These are phyloP conservation scores for Amoebophrya sp. DNA, from an alignment of 169 alveolate genomes.

Conservation along the genomic window DNA sequence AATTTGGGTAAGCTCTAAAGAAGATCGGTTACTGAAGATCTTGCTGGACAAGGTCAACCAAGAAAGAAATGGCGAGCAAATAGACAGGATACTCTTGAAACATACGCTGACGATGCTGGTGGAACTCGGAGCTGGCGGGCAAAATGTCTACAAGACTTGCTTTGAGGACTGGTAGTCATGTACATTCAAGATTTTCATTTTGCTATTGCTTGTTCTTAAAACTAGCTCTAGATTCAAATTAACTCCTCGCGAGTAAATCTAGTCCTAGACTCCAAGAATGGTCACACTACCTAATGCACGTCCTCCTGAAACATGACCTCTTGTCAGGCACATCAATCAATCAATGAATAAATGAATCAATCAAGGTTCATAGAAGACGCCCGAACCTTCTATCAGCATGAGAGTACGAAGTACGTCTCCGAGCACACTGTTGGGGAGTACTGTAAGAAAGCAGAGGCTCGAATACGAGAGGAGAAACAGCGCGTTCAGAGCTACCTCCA, in stretches of 20 bases:
- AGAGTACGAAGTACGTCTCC: neutral
- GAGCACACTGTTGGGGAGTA: neutral
- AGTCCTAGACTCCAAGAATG: no score
- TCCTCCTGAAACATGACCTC: no score
- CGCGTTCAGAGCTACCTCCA: slow-evolving; percentile 26
- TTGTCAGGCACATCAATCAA: no score
- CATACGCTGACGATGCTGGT: slow-evolving; percentile 45
- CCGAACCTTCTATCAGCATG: neutral
- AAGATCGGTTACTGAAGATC: neutral
- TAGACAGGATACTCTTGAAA: slow-evolving; percentile 40
- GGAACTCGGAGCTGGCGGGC: slow-evolving; percentile 17
- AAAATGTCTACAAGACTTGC: no score
- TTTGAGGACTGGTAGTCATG: no score
- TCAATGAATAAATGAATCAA: no score
- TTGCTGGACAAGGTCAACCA: slow-evolving; percentile 42
- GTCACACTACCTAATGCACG: no score
- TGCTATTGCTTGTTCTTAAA: no score
- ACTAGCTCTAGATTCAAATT: no score
- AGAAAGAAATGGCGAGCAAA: slow-evolving; percentile 39
- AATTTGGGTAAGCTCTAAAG: neutral
- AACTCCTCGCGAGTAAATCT: no score
- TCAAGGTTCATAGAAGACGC: no score
- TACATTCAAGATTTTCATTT: no score
- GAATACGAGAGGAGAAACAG: slow-evolving; percentile 34
- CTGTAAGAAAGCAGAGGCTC: slow-evolving; percentile 32